Conservation (phyloP, 108 stramenopile species). For the Nannochloropsis gaditana region DNA sequence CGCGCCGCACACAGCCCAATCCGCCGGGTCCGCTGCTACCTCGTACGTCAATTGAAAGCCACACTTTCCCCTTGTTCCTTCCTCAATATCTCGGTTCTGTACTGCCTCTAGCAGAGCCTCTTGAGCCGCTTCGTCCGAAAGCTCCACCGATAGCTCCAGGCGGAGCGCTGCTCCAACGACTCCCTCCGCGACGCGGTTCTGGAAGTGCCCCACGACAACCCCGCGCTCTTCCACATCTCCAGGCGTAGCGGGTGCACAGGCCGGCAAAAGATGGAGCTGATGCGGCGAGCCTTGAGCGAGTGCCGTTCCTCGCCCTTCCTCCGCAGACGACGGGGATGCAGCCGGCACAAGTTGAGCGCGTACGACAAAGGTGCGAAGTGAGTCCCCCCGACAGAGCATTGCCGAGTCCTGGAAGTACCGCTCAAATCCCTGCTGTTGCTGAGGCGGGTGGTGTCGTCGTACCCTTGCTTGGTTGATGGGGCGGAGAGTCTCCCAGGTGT, state of each 20-base stretch:
- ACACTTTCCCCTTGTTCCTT: not conserved
- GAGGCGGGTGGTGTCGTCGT: not conserved
- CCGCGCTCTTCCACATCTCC: not conserved
- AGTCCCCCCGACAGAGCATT: not conserved
- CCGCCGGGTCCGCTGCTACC: slow-evolving; percentile 15
- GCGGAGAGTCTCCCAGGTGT: not conserved
- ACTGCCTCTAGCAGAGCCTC: not conserved
- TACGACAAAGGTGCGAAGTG: not conserved
- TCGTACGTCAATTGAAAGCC: slow-evolving; percentile 1
- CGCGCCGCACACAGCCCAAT: not conserved
- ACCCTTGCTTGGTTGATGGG: not conserved
- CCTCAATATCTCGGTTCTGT: not conserved
- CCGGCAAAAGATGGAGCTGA: not conserved
- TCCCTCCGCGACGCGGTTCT: not conserved
- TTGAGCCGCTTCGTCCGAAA: not conserved
- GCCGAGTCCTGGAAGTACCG: not conserved
- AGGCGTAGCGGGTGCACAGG: not conserved
- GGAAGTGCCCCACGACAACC: not conserved
- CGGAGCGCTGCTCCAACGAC: not conserved
- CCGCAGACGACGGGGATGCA: not conserved
- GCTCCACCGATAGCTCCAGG: not conserved
- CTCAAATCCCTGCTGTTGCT: not conserved
- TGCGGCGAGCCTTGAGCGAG: not conserved
- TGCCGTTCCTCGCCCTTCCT: too few relatives aligned
- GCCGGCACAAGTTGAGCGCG: not conserved